Evolutionary conservation across 352 stramenopile species (phyloP), one percentile per base, ranked within the genome.

Genomic region (Phytophthora fragariae): DNA sequence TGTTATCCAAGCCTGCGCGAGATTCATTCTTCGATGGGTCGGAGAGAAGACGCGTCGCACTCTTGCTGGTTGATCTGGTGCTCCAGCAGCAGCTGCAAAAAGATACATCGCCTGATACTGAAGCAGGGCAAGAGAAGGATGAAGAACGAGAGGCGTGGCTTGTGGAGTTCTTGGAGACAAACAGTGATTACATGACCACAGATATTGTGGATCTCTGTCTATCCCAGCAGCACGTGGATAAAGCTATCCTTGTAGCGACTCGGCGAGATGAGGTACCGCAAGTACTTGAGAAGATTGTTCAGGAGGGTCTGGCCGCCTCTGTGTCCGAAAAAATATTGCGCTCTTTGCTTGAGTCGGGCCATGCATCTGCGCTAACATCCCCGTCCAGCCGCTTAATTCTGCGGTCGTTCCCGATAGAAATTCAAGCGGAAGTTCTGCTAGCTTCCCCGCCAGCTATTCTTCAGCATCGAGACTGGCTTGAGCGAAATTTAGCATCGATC

Each of bases 381-480:
- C 74, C 82, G 24, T 59, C 57, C 9, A 83, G 72, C 65, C 88
- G 88, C 14, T 53, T 92, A 24, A 73, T 94, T 19, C 60, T 94
- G 19, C 79, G 88, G 10, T 72, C 82, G 10, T 80, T 94, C 14
- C 65, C 81, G 2, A 61, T 88, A 3, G 72, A 86, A 15, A 44
- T 77, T 50, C 86, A 96, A 65, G 68, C 89, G 14, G 58, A 92
- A 41, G 71, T 93, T 24, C 67, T 94, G 53, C 56, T 93, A 27
- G 76, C 80, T 14, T 44, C 81, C 39, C 72, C 81, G 0, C 62
- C 76, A 21, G 69, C 80, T 27, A 77, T 96, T 49, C 62, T 94
- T 54, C 69, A 82, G 39, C 89, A 95, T 62, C 86, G 89, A 35
- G 88, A 94, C 53, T 96, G 88, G 88, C 57, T 96, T 11, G 27